Evolutionary conservation across 139 green algal species (phyloP), one percentile per base, ranked within the genome.

Genomic region (Auxenochlorella pyrenoidosa): DNA sequence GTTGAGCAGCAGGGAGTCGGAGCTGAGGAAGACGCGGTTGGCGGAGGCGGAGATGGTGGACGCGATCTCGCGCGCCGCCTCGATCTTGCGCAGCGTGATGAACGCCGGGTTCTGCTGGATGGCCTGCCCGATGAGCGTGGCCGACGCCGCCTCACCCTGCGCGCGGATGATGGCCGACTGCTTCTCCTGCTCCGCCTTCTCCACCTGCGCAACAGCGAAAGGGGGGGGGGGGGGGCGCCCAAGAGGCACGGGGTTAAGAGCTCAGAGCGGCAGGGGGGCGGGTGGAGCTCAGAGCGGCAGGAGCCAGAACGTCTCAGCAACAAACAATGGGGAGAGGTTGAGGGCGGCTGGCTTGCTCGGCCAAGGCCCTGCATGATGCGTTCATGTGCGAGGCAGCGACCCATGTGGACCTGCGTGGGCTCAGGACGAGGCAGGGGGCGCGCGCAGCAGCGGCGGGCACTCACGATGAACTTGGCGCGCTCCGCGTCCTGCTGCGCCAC

Each of bases 401-500:
- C n/a, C n/a, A n/a, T n/a, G n/a, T n/a, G n/a, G n/a, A n/a, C n/a
- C n/a, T n/a, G n/a, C n/a, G n/a, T n/a, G n/a, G n/a, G n/a, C n/a
- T n/a, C n/a, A n/a, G n/a, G n/a, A n/a, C n/a, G n/a, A n/a, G n/a
- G n/a, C n/a, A n/a, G n/a, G n/a, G n/a, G n/a, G n/a, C n/a, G n/a
- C n/a, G n/a, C n/a, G n/a, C n/a, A n/a, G n/a, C n/a, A n/a, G n/a
- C n/a, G n/a, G n/a, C n/a, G n/a, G 5, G 75, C 28, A 8, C 89
- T 91, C 79, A 97, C 97, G 75, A 99, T 95, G 90, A 98, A 99
- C 93, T 98, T 98, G 63, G 97, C 97, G 1, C 97, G 92, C 94
- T 99, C 98, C 18, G 98, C 97, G 66, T 99, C 98, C 92, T 99
- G 98, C 91, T 99, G 97, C 72, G 97, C 96, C 44, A 99, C 96